Base-by-base conservation (phyloP, 169 alveolate species). In the Babesia ovata region DNA sequence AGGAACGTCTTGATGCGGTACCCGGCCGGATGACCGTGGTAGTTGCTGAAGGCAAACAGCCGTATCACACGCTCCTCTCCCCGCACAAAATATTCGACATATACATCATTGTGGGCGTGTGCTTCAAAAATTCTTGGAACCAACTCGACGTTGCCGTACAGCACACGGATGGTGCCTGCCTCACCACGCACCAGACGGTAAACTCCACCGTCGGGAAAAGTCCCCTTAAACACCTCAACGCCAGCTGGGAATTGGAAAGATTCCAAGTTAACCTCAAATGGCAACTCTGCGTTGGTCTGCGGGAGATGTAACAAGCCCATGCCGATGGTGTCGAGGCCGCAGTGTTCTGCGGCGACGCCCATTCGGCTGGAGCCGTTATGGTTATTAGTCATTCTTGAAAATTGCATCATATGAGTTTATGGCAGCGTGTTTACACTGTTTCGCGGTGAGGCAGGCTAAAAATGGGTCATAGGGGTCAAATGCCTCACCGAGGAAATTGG, bases 31-130 rank as follows among this genome's bases (percentile, higher is more conserved):
- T 19, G 24, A 7, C n/a, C 26, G 7, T 8, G 24, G 17, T 17
- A 44, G 24, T 53, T 11, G 29, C 2, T 61, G 54, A 61, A 61
- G 24, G 70, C 70, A 19, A 61, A 11, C 50, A 61, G 6, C 42
- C 70, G 21, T 0, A 61, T 42, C 9, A 61, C 70, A 7, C 54
- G 50, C 14, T 61, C 56, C 8, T 42, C 21, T 0, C 36, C 70
- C 10, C 70, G 50, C 21, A 42, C 52, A 61, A 61, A 61, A 28
- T 61, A 61, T 53, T 61, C 70, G 29, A 61, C 70, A 36, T 61
- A 61, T 12, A 61, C 70, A 11, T 36, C 54, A 2, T 36, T 50
- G 42, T 61, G 54, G n/a, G 10, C 26, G 22, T 8, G 42, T 10
- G 13, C 0, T 36, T n/a, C 36, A 2, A 61, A 17, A 21, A 21